Evolutionary conservation across 495 filamentous ascomycete genomes (phyloP).

Genomic region (Cenococcum geophilum): DNA sequence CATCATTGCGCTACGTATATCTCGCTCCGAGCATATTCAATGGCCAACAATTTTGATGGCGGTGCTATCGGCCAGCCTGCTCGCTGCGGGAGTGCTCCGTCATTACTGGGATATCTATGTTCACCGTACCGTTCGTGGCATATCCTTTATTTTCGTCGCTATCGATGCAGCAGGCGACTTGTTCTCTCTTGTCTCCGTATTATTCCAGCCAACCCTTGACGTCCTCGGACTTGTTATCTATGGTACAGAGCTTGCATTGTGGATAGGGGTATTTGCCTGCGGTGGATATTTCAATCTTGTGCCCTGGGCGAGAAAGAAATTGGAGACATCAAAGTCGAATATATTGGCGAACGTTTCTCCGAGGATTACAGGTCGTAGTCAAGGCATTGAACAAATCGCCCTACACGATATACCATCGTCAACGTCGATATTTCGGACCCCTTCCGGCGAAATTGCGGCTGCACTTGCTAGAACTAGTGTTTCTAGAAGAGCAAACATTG

Average conservation of each 20-base stretch:
- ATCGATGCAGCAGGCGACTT: conserved; percentile 61
- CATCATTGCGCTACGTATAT: conserved; percentile 47
- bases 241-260: conserved; percentile 53
- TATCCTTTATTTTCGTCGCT: conserved; percentile 59
- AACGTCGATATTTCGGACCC: conserved; percentile 52
- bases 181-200: conserved; percentile 54
- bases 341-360: background rate
- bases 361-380: background rate
- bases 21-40: conserved; percentile 34
- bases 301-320: conserved; percentile 44
- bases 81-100: conserved; percentile 48
- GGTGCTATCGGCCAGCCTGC: conserved; percentile 50
- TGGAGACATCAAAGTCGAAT: conserved; percentile 3
- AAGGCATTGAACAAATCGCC: conserved; percentile 28
- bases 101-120: conserved; percentile 58
- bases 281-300: conserved; percentile 53
- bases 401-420: conserved; percentile 51
- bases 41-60: conserved; percentile 59
- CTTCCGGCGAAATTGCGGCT: conserved; percentile 32
- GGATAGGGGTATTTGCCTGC: conserved; percentile 57
- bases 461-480: conserved; percentile 9
- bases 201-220: conserved; percentile 52
- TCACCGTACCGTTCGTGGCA: conserved; percentile 55
- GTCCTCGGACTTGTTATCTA: conserved; percentile 57
- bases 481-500: background rate